Evolutionary conservation across 345 rosid species (phyloP).

Genomic region (Pistacia vera): DNA sequence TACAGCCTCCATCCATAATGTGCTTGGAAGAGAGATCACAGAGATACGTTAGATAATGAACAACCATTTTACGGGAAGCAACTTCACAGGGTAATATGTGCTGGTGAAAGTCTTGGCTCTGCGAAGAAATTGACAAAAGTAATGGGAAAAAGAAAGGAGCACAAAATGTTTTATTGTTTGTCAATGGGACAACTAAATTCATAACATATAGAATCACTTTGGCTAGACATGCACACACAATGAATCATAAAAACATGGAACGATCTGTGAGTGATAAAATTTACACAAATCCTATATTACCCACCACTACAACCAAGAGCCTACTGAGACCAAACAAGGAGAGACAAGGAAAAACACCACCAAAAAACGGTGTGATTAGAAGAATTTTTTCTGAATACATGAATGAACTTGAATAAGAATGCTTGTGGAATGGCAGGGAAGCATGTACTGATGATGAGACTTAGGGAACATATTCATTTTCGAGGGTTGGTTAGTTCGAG

Average conservation of each 20-base stretch:
- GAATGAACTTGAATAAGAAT: slow-evolving; percentile 42
- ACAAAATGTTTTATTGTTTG: slow-evolving; percentile 44
- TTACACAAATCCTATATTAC: slow-evolving; percentile 43
- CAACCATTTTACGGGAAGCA: neutral
- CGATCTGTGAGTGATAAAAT: slow-evolving; percentile 29
- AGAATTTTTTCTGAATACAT: slow-evolving; percentile 49
- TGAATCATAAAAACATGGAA: slow-evolving; percentile 50
- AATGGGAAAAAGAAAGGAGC: slow-evolving; percentile 6
- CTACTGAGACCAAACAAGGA: slow-evolving; percentile 30
- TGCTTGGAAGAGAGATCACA: neutral
- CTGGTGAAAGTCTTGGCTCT: neutral
- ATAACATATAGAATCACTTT: slow-evolving; percentile 44
- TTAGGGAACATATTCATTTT: slow-evolving; percentile 81
- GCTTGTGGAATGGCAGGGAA: slow-evolving; percentile 27
- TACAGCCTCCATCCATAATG: neutral
- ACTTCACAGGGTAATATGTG: neutral
- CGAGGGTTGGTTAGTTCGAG: slow-evolving; percentile 85
- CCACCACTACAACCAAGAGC: slow-evolving; percentile 40
- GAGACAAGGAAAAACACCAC: slow-evolving; percentile 23
- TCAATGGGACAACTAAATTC: slow-evolving; percentile 48
- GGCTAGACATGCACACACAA: slow-evolving; percentile 43
- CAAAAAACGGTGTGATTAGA: slow-evolving; percentile 43
- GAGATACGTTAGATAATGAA: too few species aligned
- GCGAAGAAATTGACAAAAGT: slow-evolving; percentile 11
- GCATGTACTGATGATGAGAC: slow-evolving; percentile 27